These are phyloP conservation scores for Friedmanniomyces simplex DNA, from an alignment of 495 filamentous ascomycete genomes.

Conservation along the genomic window DNA sequence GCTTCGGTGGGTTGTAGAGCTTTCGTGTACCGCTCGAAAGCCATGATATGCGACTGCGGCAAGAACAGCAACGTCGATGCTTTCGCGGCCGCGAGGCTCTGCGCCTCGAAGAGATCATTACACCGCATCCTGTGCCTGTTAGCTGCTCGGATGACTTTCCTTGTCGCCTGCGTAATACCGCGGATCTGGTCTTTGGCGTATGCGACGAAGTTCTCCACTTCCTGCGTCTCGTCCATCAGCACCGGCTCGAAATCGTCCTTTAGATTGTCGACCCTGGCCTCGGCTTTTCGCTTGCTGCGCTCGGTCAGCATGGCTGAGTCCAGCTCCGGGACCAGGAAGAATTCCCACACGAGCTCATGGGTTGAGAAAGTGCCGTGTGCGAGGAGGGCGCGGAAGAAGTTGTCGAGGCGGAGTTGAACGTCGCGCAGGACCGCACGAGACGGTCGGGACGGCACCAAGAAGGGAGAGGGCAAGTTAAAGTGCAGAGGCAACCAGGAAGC, in stretches of 20 bases:
- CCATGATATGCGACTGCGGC: conserved; percentile 53
- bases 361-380: conserved; percentile 88
- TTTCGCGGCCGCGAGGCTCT: conserved; percentile 45
- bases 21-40: conserved; percentile 61
- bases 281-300: conserved; percentile 74
- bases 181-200: conserved; percentile 82
- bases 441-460: conserved; percentile 84
- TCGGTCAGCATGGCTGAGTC: conserved; percentile 84
- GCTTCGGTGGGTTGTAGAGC: conserved; percentile 58
- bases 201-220: conserved; percentile 85
- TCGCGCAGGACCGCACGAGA: conserved; percentile 79
- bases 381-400: conserved; percentile 75
- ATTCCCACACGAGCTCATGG: conserved; percentile 98
- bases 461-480: conserved; percentile 70
- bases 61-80: conserved; percentile 56
- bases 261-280: conserved; percentile 69
- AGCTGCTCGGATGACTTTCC: conserved; percentile 62
- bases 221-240: conserved; percentile 59
- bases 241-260: conserved; percentile 78
- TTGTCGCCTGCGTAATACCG: conserved; percentile 69
- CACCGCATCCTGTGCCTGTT: conserved; percentile 45
- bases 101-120: conserved; percentile 59
- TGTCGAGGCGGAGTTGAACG: conserved; percentile 76
- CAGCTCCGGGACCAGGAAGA: conserved; percentile 93
- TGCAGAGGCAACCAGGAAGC: conserved; percentile 87